Conservation (phyloP, 352 stramenopile genomes). For the Thraustochytrium sp. region DNA sequence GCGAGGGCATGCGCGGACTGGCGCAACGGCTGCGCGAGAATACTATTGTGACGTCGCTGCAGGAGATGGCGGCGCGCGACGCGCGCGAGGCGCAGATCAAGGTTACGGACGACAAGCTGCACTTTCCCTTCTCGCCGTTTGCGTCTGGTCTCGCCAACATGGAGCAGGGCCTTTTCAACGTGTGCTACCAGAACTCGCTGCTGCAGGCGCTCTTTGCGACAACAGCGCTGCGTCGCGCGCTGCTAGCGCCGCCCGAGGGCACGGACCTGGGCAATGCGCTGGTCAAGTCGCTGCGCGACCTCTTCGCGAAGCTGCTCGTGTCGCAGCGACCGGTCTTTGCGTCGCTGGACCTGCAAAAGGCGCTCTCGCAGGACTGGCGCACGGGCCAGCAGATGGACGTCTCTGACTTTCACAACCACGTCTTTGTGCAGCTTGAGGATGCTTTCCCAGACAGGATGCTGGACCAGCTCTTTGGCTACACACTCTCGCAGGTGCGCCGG, state of each 20-base stretch:
- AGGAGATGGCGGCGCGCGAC: not conserved
- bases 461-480: constrained; percentile 17
- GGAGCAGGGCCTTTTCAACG: constrained; percentile 37
- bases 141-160: constrained; percentile 33
- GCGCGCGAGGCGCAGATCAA: not conserved
- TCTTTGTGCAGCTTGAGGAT: constrained; percentile 7
- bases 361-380: constrained; percentile 10
- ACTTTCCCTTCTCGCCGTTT: not conserved
- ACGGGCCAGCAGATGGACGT: constrained; percentile 40
- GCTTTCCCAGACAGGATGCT: not conserved
- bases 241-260: not conserved
- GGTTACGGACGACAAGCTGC: not conserved
- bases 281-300: not conserved
- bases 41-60: not conserved
- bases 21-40: not conserved
- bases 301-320: not conserved
- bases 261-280: not conserved
- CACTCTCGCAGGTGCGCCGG: not conserved
- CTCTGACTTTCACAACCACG: constrained; percentile 22
- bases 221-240: not conserved
- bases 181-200: constrained; percentile 43
- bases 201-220: constrained; percentile 32
- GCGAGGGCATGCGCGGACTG: not conserved
- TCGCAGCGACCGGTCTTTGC: not conserved
- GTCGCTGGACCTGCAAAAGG: not conserved